Evolutionary conservation across 2,329 filamentous ascomycete species (phyloP).

Genomic region (Botryosphaeria agaves): DNA sequence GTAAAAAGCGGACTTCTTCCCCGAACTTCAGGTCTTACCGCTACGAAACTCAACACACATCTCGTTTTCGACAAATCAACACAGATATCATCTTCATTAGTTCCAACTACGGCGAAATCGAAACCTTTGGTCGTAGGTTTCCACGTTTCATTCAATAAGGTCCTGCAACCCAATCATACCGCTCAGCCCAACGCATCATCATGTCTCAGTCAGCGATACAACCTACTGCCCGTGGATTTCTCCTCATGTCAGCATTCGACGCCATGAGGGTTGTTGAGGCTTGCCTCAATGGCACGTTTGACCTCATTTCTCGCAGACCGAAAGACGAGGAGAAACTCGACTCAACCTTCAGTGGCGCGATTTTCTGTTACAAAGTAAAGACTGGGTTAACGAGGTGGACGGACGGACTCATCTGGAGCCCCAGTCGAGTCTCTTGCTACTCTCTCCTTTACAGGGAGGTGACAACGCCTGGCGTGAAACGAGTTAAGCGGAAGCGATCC

Average conservation of each 20-base stretch:
- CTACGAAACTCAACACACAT: too few species aligned
- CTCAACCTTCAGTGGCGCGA: constrained; percentile 66
- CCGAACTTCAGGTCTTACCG: too few species aligned
- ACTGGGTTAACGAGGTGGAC: constrained; percentile 90
- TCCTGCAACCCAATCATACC: too few species aligned
- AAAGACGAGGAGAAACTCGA: constrained; percentile 66
- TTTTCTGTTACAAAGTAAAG: constrained; percentile 86
- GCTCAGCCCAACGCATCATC: too few species aligned
- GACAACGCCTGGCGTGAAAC: constrained; percentile 66
- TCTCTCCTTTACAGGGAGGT: constrained; percentile 77
- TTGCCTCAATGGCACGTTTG: constrained; percentile 50
- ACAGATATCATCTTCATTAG: too few species aligned
- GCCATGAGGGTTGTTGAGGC: constrained; percentile 68
- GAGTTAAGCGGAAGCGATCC: constrained; percentile 51
- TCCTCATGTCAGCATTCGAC: constrained; percentile 53
- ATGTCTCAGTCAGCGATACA: constrained; percentile 30
- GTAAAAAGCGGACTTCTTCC: too few species aligned
- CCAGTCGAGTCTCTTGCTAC: constrained; percentile 69
- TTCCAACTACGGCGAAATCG: too few species aligned
- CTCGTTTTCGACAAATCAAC: too few species aligned
- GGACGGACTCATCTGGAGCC: constrained; percentile 81
- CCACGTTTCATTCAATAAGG: too few species aligned
- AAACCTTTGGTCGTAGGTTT: too few species aligned
- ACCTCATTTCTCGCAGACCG: constrained; percentile 65
- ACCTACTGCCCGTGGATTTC: constrained; percentile 46